A percentile compares a stretch with the other conserved stretches of the same genome.
phyloP scores from a whole-genome alignment of 176 grass and related monocot species.

The Leersia perrieri region DNA sequence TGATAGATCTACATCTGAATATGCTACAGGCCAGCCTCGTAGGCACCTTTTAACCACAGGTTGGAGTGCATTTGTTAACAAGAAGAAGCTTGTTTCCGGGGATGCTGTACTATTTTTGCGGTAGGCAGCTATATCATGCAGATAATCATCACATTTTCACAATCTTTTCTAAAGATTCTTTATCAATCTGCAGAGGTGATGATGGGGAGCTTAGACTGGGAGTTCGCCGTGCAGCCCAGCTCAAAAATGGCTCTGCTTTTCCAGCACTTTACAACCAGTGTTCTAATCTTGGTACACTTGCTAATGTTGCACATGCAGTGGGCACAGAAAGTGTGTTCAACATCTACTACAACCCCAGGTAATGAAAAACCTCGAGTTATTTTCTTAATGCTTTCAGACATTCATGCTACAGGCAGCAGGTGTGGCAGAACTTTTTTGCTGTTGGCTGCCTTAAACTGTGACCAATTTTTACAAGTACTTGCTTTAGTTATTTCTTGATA shows the following conservation, averaged over 20 bases:
- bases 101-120: conserved; percentile 85
- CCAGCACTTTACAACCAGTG: conserved; percentile 51
- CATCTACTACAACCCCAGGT: conserved; percentile 95
- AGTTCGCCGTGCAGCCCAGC: conserved; percentile 68
- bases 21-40: conserved; percentile 78
- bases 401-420: neutral
- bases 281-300: conserved; percentile 51
- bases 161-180: neutral
- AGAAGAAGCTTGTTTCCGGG: conserved; percentile 91
- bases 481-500: neutral
- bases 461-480: neutral
- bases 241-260: conserved; percentile 52
- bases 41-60: conserved; percentile 96
- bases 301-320: conserved; percentile 61
- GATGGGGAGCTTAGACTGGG: conserved; percentile 87
- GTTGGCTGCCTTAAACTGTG: neutral
- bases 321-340: conserved; percentile 66
- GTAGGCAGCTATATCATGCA: conserved; percentile 36
- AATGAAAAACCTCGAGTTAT: neutral
- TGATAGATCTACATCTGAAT: conserved; percentile 50
- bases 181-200: conserved; percentile 58
- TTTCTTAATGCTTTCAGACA: neutral
- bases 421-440: neutral
- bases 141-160: neutral
- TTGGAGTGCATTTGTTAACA: conserved; percentile 99